Evolutionary conservation across 2,329 filamentous ascomycete species (phyloP).

Genomic region (Byssoonygena ceratinophila): DNA sequence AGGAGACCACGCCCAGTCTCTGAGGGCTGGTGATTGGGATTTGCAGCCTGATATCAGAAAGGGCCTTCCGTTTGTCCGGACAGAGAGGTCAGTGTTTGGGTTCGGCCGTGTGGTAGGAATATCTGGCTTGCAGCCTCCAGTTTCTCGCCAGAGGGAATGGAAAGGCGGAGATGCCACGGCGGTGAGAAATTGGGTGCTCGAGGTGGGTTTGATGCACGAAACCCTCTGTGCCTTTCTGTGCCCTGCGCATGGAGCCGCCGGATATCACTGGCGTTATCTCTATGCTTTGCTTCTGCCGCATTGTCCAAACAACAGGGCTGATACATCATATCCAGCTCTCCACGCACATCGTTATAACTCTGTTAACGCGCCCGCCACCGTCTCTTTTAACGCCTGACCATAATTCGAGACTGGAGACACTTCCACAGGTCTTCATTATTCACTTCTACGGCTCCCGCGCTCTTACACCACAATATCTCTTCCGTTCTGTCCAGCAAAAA

Average conservation of each 20-base stretch:
- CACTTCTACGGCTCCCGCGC: slow-evolving; percentile 14
- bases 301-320: background rate
- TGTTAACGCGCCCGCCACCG: background rate
- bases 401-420: no score
- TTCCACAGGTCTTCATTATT: slow-evolving; percentile 15
- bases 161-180: background rate
- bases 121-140: slow-evolving; percentile 8
- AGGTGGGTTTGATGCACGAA: slow-evolving; percentile 1
- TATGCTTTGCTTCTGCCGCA: no score
- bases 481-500: slow-evolving; percentile 10
- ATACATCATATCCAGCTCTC: slow-evolving; percentile 6
- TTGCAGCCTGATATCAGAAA: slow-evolving; percentile 8
- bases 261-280: no score
- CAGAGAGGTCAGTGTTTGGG: slow-evolving; percentile 10
- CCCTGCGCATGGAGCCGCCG: no score
- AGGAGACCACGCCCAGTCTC: background rate
- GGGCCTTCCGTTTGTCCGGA: background rate
- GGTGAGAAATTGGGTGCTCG: slow-evolving; percentile 6
- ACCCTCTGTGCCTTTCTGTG: background rate
- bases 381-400: background rate
- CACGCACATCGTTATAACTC: slow-evolving; percentile 9
- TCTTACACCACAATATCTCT: slow-evolving; percentile 5
- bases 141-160: background rate
- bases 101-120: slow-evolving; percentile 15
- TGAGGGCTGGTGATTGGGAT: background rate